These are phyloP conservation scores for Dalechampia spathulata DNA, from an alignment of 441 rosid genomes.

Conservation along the genomic window DNA sequence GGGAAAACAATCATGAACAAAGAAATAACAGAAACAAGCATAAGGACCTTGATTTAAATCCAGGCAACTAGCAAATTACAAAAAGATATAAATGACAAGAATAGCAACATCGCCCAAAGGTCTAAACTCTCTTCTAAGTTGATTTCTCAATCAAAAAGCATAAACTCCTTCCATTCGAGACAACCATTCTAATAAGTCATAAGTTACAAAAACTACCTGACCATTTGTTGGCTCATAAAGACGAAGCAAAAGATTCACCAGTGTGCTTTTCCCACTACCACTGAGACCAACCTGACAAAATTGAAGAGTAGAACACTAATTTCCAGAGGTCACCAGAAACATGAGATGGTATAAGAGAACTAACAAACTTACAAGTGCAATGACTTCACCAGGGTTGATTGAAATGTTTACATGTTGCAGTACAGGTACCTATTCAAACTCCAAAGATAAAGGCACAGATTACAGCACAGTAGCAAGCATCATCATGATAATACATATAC, in stretches of 20 bases:
- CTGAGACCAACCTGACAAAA: constrained; percentile 83
- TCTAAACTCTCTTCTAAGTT: constrained; percentile 2
- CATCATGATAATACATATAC: not conserved
- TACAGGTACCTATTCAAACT: constrained; percentile 54
- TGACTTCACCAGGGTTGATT: constrained; percentile 73
- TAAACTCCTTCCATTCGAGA: not conserved
- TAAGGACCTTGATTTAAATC: not conserved
- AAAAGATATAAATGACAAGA: not conserved
- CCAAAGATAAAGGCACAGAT: not conserved
- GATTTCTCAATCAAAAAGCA: constrained; percentile 5
- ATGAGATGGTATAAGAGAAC: constrained; percentile 6
- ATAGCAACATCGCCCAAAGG: constrained; percentile 7
- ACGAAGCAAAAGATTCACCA: constrained; percentile 81
- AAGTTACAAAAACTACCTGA: constrained; percentile 46
- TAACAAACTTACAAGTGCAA: constrained; percentile 61
- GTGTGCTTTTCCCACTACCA: constrained; percentile 95
- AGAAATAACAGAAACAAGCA: not conserved
- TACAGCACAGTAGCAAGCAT: not conserved
- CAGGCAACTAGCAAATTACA: not conserved
- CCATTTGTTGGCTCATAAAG: constrained; percentile 82
- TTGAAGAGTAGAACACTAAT: constrained; percentile 11
- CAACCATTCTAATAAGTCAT: constrained; percentile 1
- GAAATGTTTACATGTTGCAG: constrained; percentile 54
- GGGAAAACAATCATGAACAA: not conserved
- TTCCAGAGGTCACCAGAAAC: constrained; percentile 6